Percentiles rank a stretch among this genome's conserved stretches.
Evolutionary conservation across 805 yeast species (phyloP).

Genomic region (Blastobotrys americana): DNA sequence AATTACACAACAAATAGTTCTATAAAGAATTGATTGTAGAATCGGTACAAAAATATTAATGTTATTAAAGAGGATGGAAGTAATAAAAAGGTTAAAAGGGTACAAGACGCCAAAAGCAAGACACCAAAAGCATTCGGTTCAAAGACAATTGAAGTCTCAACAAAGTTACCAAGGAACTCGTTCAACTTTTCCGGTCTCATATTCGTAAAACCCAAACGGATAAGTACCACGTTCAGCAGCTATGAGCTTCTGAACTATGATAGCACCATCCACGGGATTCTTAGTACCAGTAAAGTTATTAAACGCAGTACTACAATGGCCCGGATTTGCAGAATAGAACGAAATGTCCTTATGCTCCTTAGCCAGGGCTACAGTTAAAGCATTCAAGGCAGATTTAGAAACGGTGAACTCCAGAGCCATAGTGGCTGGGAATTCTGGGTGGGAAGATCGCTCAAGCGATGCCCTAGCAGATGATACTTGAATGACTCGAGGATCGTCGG

Average conservation of each 20-base stretch:
- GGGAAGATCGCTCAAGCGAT: background rate
- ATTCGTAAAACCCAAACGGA: background rate
- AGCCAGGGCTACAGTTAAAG: background rate
- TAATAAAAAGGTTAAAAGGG: no score
- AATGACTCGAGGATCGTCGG: background rate
- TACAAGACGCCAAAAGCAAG: no score
- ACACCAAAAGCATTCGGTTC: no score
- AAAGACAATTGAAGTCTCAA: no score
- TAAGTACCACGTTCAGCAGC: background rate
- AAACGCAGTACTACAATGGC: background rate
- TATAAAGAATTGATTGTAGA: no score
- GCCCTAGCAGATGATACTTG: background rate
- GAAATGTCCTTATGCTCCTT: background rate
- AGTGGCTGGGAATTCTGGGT: background rate
- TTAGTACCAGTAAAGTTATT: background rate
- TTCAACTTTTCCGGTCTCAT: background rate
- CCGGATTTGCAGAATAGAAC: background rate
- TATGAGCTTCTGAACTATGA: background rate
- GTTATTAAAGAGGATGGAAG: no score
- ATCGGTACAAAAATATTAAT: no score
- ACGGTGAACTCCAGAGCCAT: background rate
- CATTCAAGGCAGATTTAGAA: background rate
- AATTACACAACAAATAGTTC: no score
- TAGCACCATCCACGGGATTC: background rate
- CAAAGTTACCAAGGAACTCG: background rate